Percentiles rank a stretch among this genome's conserved stretches.
Evolutionary conservation across 148 eudicot genomes (phyloP).

Genomic region (Hydrangea macrophylla): DNA sequence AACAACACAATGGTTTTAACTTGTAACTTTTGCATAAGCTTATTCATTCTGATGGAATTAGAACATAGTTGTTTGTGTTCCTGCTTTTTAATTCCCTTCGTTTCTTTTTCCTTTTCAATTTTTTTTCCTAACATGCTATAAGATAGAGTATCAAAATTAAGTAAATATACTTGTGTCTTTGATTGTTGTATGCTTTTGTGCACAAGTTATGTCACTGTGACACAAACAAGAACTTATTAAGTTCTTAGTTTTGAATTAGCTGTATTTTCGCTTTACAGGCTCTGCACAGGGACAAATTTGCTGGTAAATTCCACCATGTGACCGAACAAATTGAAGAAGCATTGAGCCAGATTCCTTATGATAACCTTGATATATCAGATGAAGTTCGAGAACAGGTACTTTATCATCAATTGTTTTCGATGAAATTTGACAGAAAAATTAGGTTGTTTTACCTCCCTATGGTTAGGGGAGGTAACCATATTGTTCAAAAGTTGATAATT

Average conservation of each 20-base stretch:
- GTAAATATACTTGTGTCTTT: neutral
- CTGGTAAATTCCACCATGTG: constrained; percentile 46
- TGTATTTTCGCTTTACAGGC: constrained; percentile 47
- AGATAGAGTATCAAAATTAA: too few relatives aligned
- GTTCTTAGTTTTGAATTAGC: constrained; percentile 8
- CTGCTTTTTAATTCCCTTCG: neutral
- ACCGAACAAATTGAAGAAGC: constrained; percentile 80
- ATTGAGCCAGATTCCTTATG: constrained; percentile 53
- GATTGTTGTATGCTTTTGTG: neutral
- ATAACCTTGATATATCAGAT: constrained; percentile 58
- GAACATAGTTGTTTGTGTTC: neutral
- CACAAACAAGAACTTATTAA: neutral
- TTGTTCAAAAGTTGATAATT: too few relatives aligned
- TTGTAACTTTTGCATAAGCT: neutral
- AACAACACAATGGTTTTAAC: too few relatives aligned
- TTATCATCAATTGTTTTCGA: neutral
- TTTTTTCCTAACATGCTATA: too few relatives aligned
- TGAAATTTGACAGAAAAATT: neutral
- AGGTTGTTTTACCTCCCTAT: too few relatives aligned
- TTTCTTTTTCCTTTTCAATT: neutral
- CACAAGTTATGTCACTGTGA: neutral
- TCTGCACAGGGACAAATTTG: constrained; percentile 65
- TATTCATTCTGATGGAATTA: neutral
- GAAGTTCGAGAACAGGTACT: constrained; percentile 89
- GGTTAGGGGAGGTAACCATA: too few relatives aligned